Conservation (phyloP, 1,284 basidiomycete species). For the Cerioporus squamosus region DNA sequence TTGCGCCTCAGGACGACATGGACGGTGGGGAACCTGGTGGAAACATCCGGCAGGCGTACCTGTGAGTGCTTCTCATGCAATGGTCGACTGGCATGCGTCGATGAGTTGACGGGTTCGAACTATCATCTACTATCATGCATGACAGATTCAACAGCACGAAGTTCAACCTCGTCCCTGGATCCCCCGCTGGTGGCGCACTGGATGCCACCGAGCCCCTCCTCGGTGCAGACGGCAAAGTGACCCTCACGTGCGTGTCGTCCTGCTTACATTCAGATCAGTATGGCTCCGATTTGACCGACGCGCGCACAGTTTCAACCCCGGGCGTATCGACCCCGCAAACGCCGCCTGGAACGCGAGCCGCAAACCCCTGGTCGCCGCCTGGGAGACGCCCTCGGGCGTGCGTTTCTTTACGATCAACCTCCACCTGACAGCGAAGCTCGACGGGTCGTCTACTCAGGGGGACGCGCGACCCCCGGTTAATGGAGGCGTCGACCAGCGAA, state of each 20-base stretch:
- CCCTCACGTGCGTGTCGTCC: slow-evolving; percentile 46
- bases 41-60: slow-evolving; percentile 62
- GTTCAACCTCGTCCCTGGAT: slow-evolving; percentile 52
- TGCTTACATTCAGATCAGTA: not conserved
- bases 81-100: not conserved
- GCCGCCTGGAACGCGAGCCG: slow-evolving; percentile 55
- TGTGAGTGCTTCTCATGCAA: slow-evolving; percentile 38
- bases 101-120: too few species aligned
- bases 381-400: slow-evolving; percentile 49
- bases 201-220: slow-evolving; percentile 48
- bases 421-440: slow-evolving; percentile 61
- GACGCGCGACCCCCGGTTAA: slow-evolving; percentile 63
- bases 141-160: slow-evolving; percentile 53
- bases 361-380: slow-evolving; percentile 63
- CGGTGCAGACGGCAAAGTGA: slow-evolving; percentile 41
- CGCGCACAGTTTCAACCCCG: slow-evolving; percentile 57
- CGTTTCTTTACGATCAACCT: slow-evolving; percentile 63
- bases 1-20: slow-evolving; percentile 53
- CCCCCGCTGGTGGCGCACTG: slow-evolving; percentile 51
- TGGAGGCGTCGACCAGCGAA: slow-evolving; percentile 50
- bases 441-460: slow-evolving; percentile 56
- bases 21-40: slow-evolving; percentile 68
- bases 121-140: not conserved
- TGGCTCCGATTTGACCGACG: not conserved
- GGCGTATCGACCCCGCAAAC: slow-evolving; percentile 65